These are phyloP conservation scores for Penicillium thymicola DNA, from an alignment of 2,329 filamentous ascomycete genomes.

Conservation along the genomic window DNA sequence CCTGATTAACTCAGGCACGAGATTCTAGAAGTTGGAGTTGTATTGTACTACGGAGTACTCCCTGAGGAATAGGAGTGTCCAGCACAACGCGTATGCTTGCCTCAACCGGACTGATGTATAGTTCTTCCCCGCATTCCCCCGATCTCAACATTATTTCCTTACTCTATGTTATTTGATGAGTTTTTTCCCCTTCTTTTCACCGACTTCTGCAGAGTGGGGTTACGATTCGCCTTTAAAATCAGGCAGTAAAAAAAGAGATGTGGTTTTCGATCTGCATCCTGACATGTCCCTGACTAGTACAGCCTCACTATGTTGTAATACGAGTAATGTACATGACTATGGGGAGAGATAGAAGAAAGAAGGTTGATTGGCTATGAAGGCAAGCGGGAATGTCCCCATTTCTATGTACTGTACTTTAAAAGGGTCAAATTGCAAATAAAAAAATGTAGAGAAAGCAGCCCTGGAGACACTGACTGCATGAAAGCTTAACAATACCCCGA, in stretches of 20 bases:
- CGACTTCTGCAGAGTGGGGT: slow-evolving; percentile 1
- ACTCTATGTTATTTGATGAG: not conserved
- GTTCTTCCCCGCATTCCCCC: slow-evolving; percentile 18
- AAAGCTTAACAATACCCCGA: not conserved
- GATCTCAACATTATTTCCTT: not conserved
- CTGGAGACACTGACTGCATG: not conserved
- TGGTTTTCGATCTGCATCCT: not conserved
- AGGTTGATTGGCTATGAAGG: not conserved
- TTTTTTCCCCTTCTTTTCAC: not conserved
- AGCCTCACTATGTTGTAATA: not conserved
- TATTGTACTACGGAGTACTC: not conserved
- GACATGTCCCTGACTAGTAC: not conserved
- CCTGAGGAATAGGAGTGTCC: not conserved
- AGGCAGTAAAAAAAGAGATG: not conserved
- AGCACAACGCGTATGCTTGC: slow-evolving; percentile 17
- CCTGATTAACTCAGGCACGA: slow-evolving; percentile 17
- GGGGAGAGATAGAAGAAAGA: not conserved
- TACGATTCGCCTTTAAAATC: not conserved
- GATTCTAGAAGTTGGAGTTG: slow-evolving; percentile 18
- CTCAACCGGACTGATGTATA: slow-evolving; percentile 14
- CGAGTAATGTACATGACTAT: not conserved
- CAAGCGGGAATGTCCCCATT: not conserved
- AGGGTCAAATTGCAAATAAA: too few species aligned
- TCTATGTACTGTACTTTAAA: not conserved
- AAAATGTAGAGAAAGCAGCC: not conserved